These are phyloP conservation scores for Wilcoxina mikolae DNA, from an alignment of 495 filamentous ascomycete genomes.

Conservation along the genomic window DNA sequence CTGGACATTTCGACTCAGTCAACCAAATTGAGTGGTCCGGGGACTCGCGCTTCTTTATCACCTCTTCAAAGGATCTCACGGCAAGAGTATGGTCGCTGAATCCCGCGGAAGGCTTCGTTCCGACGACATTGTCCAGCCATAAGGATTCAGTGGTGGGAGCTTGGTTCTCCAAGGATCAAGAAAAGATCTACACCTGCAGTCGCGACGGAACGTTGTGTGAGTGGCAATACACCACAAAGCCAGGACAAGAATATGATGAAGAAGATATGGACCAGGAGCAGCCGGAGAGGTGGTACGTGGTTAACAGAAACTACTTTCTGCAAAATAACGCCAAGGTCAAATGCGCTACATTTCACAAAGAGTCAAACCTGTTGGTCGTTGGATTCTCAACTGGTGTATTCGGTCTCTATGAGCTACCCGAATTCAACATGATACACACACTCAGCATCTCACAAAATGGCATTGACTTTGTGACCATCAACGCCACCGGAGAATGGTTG, in stretches of 20 bases:
- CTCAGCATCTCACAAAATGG: constrained; percentile 86
- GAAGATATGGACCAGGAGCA: constrained; percentile 44
- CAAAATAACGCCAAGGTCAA: constrained; percentile 77
- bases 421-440: constrained; percentile 88
- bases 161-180: constrained; percentile 88
- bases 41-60: constrained; percentile 89
- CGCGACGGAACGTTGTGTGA: constrained; percentile 43
- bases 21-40: constrained; percentile 81
- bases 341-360: constrained; percentile 72
- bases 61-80: constrained; percentile 79
- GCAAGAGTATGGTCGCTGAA: constrained; percentile 87
- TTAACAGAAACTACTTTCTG: constrained; percentile 76
- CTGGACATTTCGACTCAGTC: constrained; percentile 76
- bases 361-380: constrained; percentile 74
- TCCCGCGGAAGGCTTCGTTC: constrained; percentile 71
- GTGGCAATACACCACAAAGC: constrained; percentile 47
- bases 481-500: constrained; percentile 89
- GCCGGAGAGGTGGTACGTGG: constrained; percentile 65
- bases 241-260: constrained; percentile 37
- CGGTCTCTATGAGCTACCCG: constrained; percentile 86
- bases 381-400: constrained; percentile 94
- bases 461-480: constrained; percentile 84
- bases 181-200: constrained; percentile 45
- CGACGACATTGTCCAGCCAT: constrained; percentile 80
- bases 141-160: constrained; percentile 71